A percentile compares a stretch with the other conserved stretches of the same genome.
phyloP scores from a whole-genome alignment of 371 early-diverging fungal genomes.

The Batkoa obscura region DNA sequence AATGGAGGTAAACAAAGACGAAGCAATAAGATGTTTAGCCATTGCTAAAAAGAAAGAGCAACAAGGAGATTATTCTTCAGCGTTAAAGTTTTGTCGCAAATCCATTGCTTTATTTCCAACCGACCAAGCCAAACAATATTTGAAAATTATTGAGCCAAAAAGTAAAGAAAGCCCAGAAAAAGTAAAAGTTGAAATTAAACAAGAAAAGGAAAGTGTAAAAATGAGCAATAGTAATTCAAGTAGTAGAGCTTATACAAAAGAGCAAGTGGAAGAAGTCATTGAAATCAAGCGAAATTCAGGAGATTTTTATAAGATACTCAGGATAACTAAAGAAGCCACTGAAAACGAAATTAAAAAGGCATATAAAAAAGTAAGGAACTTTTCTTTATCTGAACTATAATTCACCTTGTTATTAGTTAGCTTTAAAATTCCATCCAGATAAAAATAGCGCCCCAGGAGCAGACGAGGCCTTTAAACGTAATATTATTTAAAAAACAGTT shows the following conservation, averaged over 20 bases:
- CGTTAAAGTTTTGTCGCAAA: conserved; percentile 65
- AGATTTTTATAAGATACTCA: conserved; percentile 83
- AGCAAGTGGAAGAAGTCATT: conserved; percentile 65
- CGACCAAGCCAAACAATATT: conserved; percentile 32
- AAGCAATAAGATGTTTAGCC: conserved; percentile 54
- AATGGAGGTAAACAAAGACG: conserved; percentile 81
- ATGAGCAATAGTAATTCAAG: conserved; percentile 7
- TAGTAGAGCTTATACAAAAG: conserved; percentile 44
- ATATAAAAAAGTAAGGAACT: conserved; percentile 61
- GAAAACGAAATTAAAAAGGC: conserved; percentile 89
- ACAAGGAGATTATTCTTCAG: conserved; percentile 38
- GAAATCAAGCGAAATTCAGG: conserved; percentile 42
- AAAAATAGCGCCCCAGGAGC: conserved; percentile 93
- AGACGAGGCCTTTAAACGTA: conserved; percentile 90
- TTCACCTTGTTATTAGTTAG: conserved; percentile 32
- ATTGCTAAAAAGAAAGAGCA: conserved; percentile 49
- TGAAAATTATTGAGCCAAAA: conserved; percentile 14
- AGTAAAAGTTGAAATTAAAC: conserved; percentile 6
- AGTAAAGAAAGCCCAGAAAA: conserved; percentile 7
- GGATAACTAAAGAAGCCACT: conserved; percentile 53
- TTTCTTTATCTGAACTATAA: neutral
- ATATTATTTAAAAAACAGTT: conserved; percentile 9
- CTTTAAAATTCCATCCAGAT: conserved; percentile 95
- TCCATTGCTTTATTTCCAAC: conserved; percentile 61
- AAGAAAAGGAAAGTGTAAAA: conserved; percentile 9